Evolutionary conservation across 1,284 basidiomycete genomes (phyloP).

Genomic region (Apiotrichum sp.): DNA sequence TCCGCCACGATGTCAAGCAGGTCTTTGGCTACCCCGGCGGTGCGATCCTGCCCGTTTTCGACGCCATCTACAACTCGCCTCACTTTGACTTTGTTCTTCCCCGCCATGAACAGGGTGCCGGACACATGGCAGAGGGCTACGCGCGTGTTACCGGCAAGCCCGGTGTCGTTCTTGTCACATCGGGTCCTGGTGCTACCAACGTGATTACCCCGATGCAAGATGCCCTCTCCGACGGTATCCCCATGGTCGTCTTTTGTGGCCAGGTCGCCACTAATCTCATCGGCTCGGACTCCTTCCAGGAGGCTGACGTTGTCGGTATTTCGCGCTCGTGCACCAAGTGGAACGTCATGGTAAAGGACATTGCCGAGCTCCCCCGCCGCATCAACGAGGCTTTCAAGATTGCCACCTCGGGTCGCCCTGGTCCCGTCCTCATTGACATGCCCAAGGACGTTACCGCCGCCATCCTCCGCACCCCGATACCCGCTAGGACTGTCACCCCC

Average conservation of each 20-base stretch:
- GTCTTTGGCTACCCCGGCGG: conserved; percentile 98
- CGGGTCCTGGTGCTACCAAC: conserved; percentile 96
- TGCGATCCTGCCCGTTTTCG: conserved; percentile 96
- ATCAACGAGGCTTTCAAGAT: conserved; percentile 99
- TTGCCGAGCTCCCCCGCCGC: conserved; percentile 84
- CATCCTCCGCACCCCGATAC: conserved; percentile 77
- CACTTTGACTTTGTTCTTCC: conserved; percentile 96
- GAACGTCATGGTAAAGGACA: conserved; percentile 99
- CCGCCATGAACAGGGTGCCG: conserved; percentile 94
- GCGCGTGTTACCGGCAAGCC: conserved; percentile 96
- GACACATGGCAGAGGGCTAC: conserved; percentile 98
- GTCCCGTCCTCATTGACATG: conserved; percentile 93
- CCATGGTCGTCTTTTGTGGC: conserved; percentile 90
- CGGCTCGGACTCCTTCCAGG: conserved; percentile 96
- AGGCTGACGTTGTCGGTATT: conserved; percentile 94
- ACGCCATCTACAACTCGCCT: conserved; percentile 94
- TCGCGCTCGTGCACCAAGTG: conserved; percentile 96
- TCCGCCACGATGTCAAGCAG: conserved; percentile 90
- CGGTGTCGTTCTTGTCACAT: conserved; percentile 95
- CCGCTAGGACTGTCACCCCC: conserved; percentile 81
- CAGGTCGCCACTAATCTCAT: conserved; percentile 98
- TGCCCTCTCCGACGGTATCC: conserved; percentile 88
- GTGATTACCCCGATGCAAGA: conserved; percentile 98
- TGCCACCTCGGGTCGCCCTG: conserved; percentile 90
- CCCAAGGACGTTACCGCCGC: conserved; percentile 97